Conservation (phyloP, 2,329 filamentous ascomycete genomes). For the Rachicladosporium sp. region DNA sequence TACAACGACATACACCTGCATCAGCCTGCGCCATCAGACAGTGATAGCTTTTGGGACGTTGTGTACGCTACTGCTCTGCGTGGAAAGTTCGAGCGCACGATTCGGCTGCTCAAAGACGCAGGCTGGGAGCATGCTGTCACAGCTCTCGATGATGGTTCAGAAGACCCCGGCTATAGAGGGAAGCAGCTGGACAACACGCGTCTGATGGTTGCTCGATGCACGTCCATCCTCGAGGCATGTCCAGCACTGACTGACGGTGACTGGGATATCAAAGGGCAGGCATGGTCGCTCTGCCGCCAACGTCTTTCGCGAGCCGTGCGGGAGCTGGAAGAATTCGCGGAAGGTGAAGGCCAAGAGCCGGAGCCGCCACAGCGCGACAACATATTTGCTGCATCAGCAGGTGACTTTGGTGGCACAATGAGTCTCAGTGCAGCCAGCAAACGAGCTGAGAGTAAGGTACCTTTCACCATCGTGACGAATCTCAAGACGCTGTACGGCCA, state of each 20-base stretch:
- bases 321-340: conserved; percentile 64
- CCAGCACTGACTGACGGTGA: conserved; percentile 54
- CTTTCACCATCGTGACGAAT: conserved; percentile 82
- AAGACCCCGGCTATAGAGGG: conserved; percentile 58
- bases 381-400: conserved; percentile 18
- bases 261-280: conserved; percentile 72
- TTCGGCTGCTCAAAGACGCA: conserved; percentile 58
- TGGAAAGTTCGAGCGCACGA: conserved; percentile 56
- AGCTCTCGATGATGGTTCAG: conserved; percentile 46
- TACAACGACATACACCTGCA: conserved; percentile 51
- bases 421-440: conserved; percentile 55
- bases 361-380: conserved; percentile 25
- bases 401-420: conserved; percentile 31
- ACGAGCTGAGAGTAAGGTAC: conserved; percentile 74
- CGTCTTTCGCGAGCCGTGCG: conserved; percentile 57
- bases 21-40: conserved; percentile 61
- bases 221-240: conserved; percentile 58
- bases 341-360: conserved; percentile 47
- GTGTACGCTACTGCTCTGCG: conserved; percentile 64
- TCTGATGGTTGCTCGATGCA: conserved; percentile 55
- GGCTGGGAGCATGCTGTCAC: conserved; percentile 66
- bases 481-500: conserved; percentile 71
- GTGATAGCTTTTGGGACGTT: conserved; percentile 73
- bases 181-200: conserved; percentile 67
- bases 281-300: conserved; percentile 76